Percentiles rank a stretch among this genome's conserved stretches.
Evolutionary conservation across 139 green algal species (phyloP).

Genomic region (Coelastrella sp.): DNA sequence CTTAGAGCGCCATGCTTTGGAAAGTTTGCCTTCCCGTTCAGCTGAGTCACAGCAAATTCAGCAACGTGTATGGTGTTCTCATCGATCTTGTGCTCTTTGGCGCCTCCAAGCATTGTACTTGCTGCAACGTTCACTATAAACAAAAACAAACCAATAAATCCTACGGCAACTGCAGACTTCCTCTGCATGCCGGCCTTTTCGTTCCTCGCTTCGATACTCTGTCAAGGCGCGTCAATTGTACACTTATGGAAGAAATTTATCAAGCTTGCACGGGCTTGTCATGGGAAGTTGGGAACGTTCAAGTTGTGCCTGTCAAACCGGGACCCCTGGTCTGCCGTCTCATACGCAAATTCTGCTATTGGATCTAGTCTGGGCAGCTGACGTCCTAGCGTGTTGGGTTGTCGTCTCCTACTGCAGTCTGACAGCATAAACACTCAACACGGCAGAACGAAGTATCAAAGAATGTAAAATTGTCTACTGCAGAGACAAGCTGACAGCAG

Average conservation of each 20-base stretch:
- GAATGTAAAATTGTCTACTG: not conserved
- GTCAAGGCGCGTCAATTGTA: too few species aligned
- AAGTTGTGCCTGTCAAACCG: too few species aligned
- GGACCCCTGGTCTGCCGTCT: too few species aligned
- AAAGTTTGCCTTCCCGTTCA: conserved; percentile 45
- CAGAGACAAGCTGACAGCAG: not conserved
- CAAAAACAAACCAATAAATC: not conserved
- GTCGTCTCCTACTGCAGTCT: not conserved
- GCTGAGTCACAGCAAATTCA: conserved; percentile 36
- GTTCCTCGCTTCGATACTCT: too few species aligned
- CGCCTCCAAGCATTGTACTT: conserved; percentile 26
- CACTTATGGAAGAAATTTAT: too few species aligned
- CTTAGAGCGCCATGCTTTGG: conserved; percentile 22
- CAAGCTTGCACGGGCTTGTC: too few species aligned
- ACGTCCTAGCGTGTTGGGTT: too few species aligned
- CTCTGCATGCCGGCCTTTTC: not conserved
- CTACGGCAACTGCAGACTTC: not conserved
- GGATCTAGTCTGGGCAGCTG: too few species aligned
- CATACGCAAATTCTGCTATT: too few species aligned
- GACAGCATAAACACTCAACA: not conserved
- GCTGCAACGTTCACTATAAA: not conserved
- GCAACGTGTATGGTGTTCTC: not conserved
- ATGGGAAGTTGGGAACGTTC: too few species aligned
- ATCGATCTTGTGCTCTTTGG: not conserved
- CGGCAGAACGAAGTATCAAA: not conserved